A percentile compares a stretch with the other conserved stretches of the same genome.
Conservation (phyloP, 148 eudicot species). For the Vaccinium macrocarpon region DNA sequence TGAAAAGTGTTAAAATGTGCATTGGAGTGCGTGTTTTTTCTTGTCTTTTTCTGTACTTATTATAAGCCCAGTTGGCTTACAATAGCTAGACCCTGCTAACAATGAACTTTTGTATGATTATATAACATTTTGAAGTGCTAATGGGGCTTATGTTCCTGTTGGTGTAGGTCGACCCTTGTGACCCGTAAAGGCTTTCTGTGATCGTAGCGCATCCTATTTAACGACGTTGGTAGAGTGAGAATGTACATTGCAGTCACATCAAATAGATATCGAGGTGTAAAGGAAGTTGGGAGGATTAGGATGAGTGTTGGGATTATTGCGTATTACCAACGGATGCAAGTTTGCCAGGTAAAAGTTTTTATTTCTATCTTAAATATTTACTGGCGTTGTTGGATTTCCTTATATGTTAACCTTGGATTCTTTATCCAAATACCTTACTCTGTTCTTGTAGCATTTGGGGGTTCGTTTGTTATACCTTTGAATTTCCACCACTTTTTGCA, state of each 20-base stretch:
- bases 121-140: neutral
- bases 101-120: neutral
- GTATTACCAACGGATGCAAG: slow-evolving; percentile 58
- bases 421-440: neutral
- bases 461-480: neutral
- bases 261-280: slow-evolving; percentile 33
- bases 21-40: too few species aligned
- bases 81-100: neutral
- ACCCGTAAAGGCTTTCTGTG: slow-evolving; percentile 11
- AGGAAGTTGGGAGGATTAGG: slow-evolving; percentile 38
- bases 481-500: neutral
- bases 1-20: too few species aligned
- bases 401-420: neutral
- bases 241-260: slow-evolving; percentile 50
- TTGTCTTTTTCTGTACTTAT: too few species aligned
- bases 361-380: neutral
- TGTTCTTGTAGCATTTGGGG: neutral
- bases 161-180: slow-evolving; percentile 4
- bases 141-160: slow-evolving; percentile 5
- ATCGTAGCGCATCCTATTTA: neutral
- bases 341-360: slow-evolving; percentile 48
- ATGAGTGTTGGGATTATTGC: slow-evolving; percentile 61
- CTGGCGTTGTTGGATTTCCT: neutral
- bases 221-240: slow-evolving; percentile 38
- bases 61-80: too few species aligned